Conservation (phyloP, 768 basidiomycete genomes). For the Panaeolus papilionaceus region DNA sequence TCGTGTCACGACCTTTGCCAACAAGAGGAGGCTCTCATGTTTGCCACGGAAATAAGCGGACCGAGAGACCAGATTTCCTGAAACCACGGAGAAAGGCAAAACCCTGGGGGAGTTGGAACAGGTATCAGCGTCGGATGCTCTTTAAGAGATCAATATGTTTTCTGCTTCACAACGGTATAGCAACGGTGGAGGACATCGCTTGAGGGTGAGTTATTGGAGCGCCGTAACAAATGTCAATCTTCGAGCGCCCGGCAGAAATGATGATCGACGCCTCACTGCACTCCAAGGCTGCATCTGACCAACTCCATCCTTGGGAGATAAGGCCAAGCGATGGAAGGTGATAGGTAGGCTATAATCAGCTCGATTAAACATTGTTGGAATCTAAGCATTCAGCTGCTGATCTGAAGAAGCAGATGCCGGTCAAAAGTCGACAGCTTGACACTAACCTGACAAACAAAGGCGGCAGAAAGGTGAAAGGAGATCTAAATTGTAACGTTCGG, state of each 20-base stretch:
- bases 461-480: neutral
- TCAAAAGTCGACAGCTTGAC: constrained; percentile 1
- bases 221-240: constrained; percentile 12
- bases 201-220: neutral
- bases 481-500: neutral
- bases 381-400: neutral
- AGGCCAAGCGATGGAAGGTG: constrained; percentile 5
- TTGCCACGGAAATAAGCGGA: constrained; percentile 8
- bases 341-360: neutral
- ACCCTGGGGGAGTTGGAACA: neutral
- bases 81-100: neutral
- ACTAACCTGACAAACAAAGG: neutral
- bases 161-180: neutral
- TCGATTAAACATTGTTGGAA: neutral
- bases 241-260: constrained; percentile 5
- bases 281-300: neutral
- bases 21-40: neutral
- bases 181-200: neutral
- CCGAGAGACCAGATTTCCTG: neutral
- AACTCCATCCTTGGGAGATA: neutral
- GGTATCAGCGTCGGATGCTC: neutral
- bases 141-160: neutral
- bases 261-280: constrained; percentile 10
- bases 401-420: neutral
- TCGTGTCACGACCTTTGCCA: neutral